phyloP scores from a whole-genome alignment of 1,284 basidiomycete species.

The Lentinula novae-zelandiae region DNA sequence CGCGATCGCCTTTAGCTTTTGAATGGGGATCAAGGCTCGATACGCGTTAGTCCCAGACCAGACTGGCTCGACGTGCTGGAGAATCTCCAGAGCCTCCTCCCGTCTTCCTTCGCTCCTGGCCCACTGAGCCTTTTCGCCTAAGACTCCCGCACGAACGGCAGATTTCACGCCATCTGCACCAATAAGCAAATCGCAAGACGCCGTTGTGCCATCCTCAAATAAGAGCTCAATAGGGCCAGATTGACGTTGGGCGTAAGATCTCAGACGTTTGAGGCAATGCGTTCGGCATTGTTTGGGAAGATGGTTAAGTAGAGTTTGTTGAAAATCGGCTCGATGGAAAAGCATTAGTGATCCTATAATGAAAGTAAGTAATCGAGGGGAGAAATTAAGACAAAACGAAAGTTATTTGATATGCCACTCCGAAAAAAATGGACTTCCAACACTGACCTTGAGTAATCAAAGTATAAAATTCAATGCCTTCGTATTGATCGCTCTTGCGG shows the following conservation, averaged over 20 bases:
- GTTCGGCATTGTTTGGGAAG: slow-evolving; percentile 36
- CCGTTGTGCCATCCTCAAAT: slow-evolving; percentile 36
- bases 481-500: slow-evolving; percentile 46
- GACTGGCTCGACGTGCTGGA: slow-evolving; percentile 28
- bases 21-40: slow-evolving; percentile 33
- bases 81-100: slow-evolving; percentile 15
- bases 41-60: slow-evolving; percentile 43
- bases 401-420: background rate
- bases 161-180: slow-evolving; percentile 53
- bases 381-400: background rate
- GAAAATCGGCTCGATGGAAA: slow-evolving; percentile 51
- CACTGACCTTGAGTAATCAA: slow-evolving; percentile 42
- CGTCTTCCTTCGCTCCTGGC: slow-evolving; percentile 13
- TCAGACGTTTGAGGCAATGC: slow-evolving; percentile 45
- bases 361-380: background rate
- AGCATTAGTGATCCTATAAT: slow-evolving; percentile 36
- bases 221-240: slow-evolving; percentile 35
- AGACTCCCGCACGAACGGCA: slow-evolving; percentile 37
- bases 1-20: slow-evolving; percentile 28
- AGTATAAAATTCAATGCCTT: slow-evolving; percentile 43
- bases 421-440: background rate
- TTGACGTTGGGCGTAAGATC: slow-evolving; percentile 38
- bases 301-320: slow-evolving; percentile 39
- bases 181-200: slow-evolving; percentile 41
- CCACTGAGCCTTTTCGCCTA: slow-evolving; percentile 25